phyloP scores from a whole-genome alignment of 2,329 filamentous ascomycete species.

The Neurospora sp. region DNA sequence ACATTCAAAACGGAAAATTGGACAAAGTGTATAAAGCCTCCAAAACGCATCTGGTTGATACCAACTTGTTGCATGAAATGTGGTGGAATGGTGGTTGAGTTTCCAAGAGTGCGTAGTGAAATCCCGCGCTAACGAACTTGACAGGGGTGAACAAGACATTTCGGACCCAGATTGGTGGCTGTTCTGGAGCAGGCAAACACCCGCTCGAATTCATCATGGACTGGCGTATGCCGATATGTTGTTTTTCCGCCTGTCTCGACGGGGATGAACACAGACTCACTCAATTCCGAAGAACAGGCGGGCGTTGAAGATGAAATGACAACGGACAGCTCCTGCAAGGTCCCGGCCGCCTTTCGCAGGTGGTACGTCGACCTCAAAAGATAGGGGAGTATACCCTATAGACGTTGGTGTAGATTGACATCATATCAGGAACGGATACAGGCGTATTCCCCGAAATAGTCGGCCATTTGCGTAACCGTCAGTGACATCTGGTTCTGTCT shows the following conservation, averaged over 20 bases:
- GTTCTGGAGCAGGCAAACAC: not conserved
- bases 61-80: too few species aligned
- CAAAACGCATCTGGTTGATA: too few species aligned
- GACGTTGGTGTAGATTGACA: not conserved
- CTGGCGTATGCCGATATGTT: not conserved
- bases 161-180: not conserved
- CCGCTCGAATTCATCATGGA: not conserved
- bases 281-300: not conserved
- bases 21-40: too few species aligned
- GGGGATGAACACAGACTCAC: not conserved
- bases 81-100: too few species aligned
- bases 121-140: too few species aligned
- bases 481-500: conserved; percentile 1
- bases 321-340: not conserved
- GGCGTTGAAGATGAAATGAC: not conserved
- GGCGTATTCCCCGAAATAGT: conserved; percentile 11
- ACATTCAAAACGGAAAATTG: too few species aligned
- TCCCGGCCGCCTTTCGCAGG: not conserved
- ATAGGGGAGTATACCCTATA: not conserved
- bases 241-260: not conserved
- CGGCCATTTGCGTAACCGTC: conserved; percentile 20
- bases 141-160: not conserved
- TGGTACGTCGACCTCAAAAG: not conserved
- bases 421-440: not conserved
- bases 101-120: too few species aligned